phyloP scores from a whole-genome alignment of 257 asterid species.

The Prunella vulgaris region DNA sequence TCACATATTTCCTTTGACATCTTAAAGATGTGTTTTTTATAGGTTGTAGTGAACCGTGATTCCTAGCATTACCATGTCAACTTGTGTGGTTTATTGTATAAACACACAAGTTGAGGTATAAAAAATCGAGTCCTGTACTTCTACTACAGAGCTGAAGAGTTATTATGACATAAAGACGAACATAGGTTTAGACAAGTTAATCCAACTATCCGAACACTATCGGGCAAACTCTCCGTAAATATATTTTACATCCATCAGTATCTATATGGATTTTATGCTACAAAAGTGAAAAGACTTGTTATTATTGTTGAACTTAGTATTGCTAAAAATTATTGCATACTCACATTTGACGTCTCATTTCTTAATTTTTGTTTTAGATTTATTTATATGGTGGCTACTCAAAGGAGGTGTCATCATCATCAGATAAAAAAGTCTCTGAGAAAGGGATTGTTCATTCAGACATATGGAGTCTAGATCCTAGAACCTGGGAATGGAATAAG shows the following conservation, averaged over 20 bases:
- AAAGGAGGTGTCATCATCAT: constrained; percentile 71
- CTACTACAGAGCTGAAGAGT: background rate
- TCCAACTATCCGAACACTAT: background rate
- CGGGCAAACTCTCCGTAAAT: background rate
- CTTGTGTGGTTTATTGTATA: background rate
- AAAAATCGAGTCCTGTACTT: background rate
- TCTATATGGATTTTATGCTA: background rate
- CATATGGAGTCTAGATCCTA: constrained; percentile 95
- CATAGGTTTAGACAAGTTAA: background rate
- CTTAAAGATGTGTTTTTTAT: background rate
- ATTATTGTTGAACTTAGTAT: constrained; percentile 6
- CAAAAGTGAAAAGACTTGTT: background rate
- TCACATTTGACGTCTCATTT: background rate
- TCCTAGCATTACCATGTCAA: background rate
- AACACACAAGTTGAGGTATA: background rate
- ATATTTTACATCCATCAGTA: background rate
- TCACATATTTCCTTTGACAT: constrained; percentile 9
- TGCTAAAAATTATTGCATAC: constrained; percentile 7
- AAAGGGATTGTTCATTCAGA: constrained; percentile 92
- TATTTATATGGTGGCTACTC: constrained; percentile 95
- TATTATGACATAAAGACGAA: background rate
- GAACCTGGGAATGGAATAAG: constrained; percentile 99
- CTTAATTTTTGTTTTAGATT: constrained; percentile 44
- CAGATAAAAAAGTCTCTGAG: constrained; percentile 80
- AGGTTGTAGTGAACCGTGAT: background rate